Evolutionary conservation across 2,329 filamentous ascomycete species (phyloP).

Genomic region (Cryoendolithus antarcticus): DNA sequence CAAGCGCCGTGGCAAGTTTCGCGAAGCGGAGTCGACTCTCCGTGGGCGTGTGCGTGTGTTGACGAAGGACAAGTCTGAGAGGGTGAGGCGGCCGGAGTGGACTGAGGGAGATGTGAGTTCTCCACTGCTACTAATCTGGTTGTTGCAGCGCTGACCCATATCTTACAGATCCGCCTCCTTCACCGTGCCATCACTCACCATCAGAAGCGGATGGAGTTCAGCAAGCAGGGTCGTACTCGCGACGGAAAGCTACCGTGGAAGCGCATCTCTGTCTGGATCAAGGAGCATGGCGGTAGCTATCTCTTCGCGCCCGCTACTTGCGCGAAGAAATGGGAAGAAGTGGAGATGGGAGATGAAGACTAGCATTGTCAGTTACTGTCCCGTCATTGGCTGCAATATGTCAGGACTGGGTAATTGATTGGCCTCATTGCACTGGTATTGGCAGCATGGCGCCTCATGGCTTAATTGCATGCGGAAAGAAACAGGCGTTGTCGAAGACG

Average conservation of each 20-base stretch:
- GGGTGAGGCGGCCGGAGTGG: slow-evolving; percentile 58
- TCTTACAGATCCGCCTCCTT: slow-evolving; percentile 18
- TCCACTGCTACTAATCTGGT: background rate
- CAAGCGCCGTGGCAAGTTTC: slow-evolving; percentile 39
- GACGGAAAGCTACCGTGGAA: slow-evolving; percentile 44
- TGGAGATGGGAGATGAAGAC: slow-evolving; percentile 9
- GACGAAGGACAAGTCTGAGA: slow-evolving; percentile 49
- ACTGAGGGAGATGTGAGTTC: slow-evolving; percentile 48
- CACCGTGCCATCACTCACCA: slow-evolving; percentile 11
- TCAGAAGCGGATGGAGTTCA: slow-evolving; percentile 3
- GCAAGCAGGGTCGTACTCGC: slow-evolving; percentile 2
- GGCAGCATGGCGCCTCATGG: too few species aligned
- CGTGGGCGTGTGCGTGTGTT: slow-evolving; percentile 54
- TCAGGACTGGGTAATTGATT: too few species aligned
- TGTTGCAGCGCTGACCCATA: slow-evolving; percentile 5
- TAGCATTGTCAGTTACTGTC: too few species aligned
- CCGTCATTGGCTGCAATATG: too few species aligned
- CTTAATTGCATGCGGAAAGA: too few species aligned
- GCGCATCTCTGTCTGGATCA: slow-evolving; percentile 43
- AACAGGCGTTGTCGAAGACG: too few species aligned
- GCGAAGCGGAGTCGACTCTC: slow-evolving; percentile 59
- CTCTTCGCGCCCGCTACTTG: slow-evolving; percentile 49
- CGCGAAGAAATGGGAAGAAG: slow-evolving; percentile 48
- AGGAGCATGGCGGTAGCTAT: slow-evolving; percentile 41
- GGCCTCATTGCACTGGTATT: too few species aligned